These are phyloP conservation scores for Trichoderma harzianum DNA, from an alignment of 2,329 filamentous ascomycete genomes.

Conservation along the genomic window DNA sequence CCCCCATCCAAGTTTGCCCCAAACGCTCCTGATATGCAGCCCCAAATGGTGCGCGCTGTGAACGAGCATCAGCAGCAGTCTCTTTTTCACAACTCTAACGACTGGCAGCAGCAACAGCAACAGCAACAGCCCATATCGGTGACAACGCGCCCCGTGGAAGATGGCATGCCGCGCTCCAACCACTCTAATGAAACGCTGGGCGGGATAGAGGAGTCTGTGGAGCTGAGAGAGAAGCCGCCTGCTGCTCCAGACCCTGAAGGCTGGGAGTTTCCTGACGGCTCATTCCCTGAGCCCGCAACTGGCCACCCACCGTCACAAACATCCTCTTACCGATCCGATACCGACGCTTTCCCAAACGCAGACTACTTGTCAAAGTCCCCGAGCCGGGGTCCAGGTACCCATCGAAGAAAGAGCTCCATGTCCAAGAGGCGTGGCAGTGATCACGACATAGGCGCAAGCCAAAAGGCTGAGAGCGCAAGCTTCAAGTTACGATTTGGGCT, in stretches of 20 bases:
- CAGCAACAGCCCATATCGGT: constrained; percentile 35
- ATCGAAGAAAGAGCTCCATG: constrained; percentile 78
- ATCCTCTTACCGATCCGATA: constrained; percentile 68
- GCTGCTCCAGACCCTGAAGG: constrained; percentile 60
- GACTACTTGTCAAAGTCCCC: constrained; percentile 80
- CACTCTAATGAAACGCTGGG: constrained; percentile 40
- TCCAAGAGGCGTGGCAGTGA: constrained; percentile 69
- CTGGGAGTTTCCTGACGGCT: constrained; percentile 89
- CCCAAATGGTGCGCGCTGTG: constrained; percentile 52
- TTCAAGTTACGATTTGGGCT: constrained; percentile 94
- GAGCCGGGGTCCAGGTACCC: constrained; percentile 62
- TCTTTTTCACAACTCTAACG: constrained; percentile 37
- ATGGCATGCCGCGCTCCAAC: constrained; percentile 32
- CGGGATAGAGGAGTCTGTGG: constrained; percentile 40
- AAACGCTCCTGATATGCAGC: constrained; percentile 40
- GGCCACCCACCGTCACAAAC: constrained; percentile 44
- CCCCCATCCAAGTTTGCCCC: constrained; percentile 32
- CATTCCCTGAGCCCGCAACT: constrained; percentile 55
- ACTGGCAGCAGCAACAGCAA: constrained; percentile 33
- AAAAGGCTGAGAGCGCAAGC: constrained; percentile 66
- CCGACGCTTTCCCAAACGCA: constrained; percentile 80
- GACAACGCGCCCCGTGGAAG: constrained; percentile 35
- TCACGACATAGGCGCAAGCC: constrained; percentile 51
- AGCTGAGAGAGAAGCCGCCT: constrained; percentile 45
- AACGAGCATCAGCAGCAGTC: constrained; percentile 44